Conservation (phyloP, 2,329 filamentous ascomycete species). For the Alternaria panax region DNA sequence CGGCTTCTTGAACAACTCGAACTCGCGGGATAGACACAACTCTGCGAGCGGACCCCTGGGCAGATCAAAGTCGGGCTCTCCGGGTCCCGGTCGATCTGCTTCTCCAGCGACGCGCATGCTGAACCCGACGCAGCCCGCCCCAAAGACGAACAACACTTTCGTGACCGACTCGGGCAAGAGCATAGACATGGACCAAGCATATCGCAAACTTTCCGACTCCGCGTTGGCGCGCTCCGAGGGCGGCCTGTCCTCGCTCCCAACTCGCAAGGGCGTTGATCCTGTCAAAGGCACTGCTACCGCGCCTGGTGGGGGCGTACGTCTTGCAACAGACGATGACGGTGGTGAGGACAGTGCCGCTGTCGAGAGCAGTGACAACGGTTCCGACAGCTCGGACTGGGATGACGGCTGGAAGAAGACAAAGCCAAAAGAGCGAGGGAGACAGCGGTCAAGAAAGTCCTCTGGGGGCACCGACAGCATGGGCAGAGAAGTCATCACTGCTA, state of each 20-base stretch:
- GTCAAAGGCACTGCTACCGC: constrained; percentile 52
- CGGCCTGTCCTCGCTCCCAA: constrained; percentile 64
- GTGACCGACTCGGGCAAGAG: constrained; percentile 67
- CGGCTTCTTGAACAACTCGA: constrained; percentile 30
- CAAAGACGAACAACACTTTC: constrained; percentile 51
- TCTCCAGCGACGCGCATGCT: constrained; percentile 52
- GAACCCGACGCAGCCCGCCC: constrained; percentile 57
- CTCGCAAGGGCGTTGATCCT: constrained; percentile 58
- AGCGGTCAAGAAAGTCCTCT: constrained; percentile 45
- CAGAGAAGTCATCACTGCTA: constrained; percentile 53
- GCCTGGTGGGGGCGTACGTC: constrained; percentile 61
- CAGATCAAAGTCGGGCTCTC: constrained; percentile 51
- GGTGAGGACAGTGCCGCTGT: constrained; percentile 65
- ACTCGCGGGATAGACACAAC: constrained; percentile 48
- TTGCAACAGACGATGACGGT: constrained; percentile 56
- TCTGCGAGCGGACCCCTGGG: constrained; percentile 50
- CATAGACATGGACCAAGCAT: constrained; percentile 73
- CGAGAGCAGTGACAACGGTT: constrained; percentile 71
- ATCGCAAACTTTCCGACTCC: constrained; percentile 75
- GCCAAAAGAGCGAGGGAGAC: constrained; percentile 50
- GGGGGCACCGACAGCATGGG: constrained; percentile 47
- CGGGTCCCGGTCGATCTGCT: constrained; percentile 45
- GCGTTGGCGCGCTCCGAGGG: constrained; percentile 70
- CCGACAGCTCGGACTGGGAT: constrained; percentile 67
- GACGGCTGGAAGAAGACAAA: constrained; percentile 59